Evolutionary conservation across 208 protist genomes (phyloP).

Genomic region (Leishmania major): DNA sequence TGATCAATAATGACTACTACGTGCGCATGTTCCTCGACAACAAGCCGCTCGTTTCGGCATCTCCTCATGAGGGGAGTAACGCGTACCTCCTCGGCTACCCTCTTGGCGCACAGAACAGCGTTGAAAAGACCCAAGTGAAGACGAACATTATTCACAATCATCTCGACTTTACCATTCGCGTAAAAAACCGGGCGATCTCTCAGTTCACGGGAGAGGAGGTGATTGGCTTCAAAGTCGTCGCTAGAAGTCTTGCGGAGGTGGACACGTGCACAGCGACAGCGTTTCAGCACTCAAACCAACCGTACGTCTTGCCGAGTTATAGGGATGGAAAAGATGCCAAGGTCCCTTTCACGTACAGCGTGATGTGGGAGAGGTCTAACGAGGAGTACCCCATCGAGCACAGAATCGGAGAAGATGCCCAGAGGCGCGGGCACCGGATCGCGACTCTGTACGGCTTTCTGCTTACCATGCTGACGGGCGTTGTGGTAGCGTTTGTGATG

Average conservation of each 20-base stretch:
- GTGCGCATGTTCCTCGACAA: conserved; percentile 72
- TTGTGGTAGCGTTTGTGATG: conserved; percentile 34
- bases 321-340: background rate
- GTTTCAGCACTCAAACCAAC: background rate
- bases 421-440: conserved; percentile 26
- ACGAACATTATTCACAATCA: conserved; percentile 57
- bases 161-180: conserved; percentile 60
- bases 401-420: background rate
- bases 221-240: conserved; percentile 55
- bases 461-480: conserved; percentile 17
- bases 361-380: conserved; percentile 24
- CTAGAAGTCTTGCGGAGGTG: conserved; percentile 18
- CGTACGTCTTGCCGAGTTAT: background rate
- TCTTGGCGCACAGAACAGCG: conserved; percentile 17
- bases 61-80: background rate
- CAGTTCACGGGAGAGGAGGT: conserved; percentile 32
- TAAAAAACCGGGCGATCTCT: conserved; percentile 11
- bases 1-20: conserved; percentile 59
- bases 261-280: background rate
- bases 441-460: conserved; percentile 26
- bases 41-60: conserved; percentile 45
- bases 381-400: conserved; percentile 9
- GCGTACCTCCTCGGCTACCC: conserved; percentile 34
- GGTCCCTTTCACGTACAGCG: conserved; percentile 32
- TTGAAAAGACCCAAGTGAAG: background rate